These are phyloP conservation scores for Paecilomyces sp. DNA, from an alignment of 2,329 filamentous ascomycete species.

Conservation along the genomic window DNA sequence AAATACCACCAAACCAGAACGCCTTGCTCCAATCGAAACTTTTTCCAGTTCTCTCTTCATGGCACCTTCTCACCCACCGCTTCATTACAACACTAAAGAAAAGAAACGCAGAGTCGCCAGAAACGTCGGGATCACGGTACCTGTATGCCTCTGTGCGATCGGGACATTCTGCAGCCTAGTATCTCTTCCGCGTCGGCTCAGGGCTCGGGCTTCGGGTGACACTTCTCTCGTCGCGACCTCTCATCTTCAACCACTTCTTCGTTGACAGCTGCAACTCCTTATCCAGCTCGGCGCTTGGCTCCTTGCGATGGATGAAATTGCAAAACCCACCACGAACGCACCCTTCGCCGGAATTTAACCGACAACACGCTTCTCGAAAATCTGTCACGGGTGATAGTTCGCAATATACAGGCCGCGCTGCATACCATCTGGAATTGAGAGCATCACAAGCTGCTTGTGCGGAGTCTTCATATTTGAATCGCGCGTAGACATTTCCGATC, in stretches of 20 bases:
- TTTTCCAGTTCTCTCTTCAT: background rate
- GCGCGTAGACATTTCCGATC: constrained; percentile 97
- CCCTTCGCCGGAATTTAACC: constrained; percentile 88
- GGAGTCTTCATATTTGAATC: constrained; percentile 99
- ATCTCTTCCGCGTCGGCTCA: constrained; percentile 69
- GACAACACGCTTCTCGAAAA: constrained; percentile 94
- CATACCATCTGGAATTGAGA: constrained; percentile 94
- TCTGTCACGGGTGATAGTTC: constrained; percentile 95
- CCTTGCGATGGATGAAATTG: constrained; percentile 99
- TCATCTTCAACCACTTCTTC: constrained; percentile 89
- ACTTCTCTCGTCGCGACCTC: constrained; percentile 78
- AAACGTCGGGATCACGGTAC: background rate
- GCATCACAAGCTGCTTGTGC: constrained; percentile 91
- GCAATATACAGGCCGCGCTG: constrained; percentile 94
- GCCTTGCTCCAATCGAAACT: background rate
- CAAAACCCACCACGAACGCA: constrained; percentile 96
- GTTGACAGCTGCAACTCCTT: constrained; percentile 78
- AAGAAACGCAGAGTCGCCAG: background rate
- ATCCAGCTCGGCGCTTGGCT: constrained; percentile 82
- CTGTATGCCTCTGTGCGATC: background rate
- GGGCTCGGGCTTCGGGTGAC: constrained; percentile 77
- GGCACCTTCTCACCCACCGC: background rate
- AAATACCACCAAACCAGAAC: background rate
- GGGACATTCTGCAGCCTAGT: constrained; percentile 34
- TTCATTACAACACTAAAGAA: background rate